These are phyloP conservation scores for Cronartium quercuum DNA, from an alignment of 1,284 basidiomycete species.

Conservation along the genomic window DNA sequence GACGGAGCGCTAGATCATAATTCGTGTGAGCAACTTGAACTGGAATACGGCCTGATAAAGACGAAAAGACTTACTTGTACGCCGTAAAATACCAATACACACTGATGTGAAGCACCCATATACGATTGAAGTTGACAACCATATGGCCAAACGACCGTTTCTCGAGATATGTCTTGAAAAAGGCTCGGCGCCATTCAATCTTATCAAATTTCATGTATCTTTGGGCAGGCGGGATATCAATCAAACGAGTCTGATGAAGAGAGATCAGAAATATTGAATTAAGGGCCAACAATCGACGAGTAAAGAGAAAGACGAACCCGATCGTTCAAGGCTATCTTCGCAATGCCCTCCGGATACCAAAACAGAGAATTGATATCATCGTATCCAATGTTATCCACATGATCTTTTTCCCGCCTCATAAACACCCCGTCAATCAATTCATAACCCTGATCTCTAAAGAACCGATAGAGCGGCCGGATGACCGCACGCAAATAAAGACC, in stretches of 20 bases:
- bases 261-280: neutral
- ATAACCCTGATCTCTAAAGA: slow-evolving; percentile 95
- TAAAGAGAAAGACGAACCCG: slow-evolving; percentile 58
- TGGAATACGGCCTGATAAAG: neutral
- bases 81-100: slow-evolving; percentile 91
- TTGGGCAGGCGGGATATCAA: slow-evolving; percentile 78
- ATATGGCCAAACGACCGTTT: slow-evolving; percentile 89
- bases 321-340: slow-evolving; percentile 78
- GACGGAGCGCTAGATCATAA: slow-evolving; percentile 71
- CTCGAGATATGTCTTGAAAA: slow-evolving; percentile 96
- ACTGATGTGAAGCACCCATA: slow-evolving; percentile 90
- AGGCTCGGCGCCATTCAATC: slow-evolving; percentile 85
- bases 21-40: neutral
- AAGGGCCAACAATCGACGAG: neutral
- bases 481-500: slow-evolving; percentile 87
- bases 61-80: slow-evolving; percentile 27
- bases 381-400: slow-evolving; percentile 92
- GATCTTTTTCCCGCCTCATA: slow-evolving; percentile 78
- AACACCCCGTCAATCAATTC: slow-evolving; percentile 95
- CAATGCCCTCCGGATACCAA: slow-evolving; percentile 99
- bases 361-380: slow-evolving; percentile 99
- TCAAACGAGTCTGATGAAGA: slow-evolving; percentile 65
- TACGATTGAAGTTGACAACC: slow-evolving; percentile 94
- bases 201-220: slow-evolving; percentile 92
- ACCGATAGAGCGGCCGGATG: slow-evolving; percentile 92